These are phyloP conservation scores for Collybiopsis luxurians DNA, from an alignment of 768 basidiomycete species.

Conservation along the genomic window DNA sequence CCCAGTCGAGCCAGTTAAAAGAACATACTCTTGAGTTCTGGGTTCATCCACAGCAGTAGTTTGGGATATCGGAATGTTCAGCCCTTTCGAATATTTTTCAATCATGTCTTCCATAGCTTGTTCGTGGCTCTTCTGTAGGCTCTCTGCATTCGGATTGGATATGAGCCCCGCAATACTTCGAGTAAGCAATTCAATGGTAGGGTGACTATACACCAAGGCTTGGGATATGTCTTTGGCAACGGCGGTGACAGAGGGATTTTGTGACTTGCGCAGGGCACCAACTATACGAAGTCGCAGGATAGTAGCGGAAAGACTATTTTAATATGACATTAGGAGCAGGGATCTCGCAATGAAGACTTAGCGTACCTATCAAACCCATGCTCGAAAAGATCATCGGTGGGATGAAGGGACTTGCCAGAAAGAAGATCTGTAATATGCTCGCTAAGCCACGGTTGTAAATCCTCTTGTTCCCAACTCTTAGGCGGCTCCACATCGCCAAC, in stretches of 20 bases:
- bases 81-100: background rate
- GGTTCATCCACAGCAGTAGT: background rate
- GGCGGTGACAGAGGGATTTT: background rate
- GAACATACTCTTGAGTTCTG: conserved; percentile 19
- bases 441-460: background rate
- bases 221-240: background rate
- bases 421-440: background rate
- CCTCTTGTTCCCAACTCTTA: background rate
- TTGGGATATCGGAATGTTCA: background rate
- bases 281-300: background rate
- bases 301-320: conserved; percentile 11
- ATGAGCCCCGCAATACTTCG: background rate
- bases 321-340: conserved; percentile 25
- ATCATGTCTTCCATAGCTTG: background rate
- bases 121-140: background rate
- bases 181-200: background rate
- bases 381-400: background rate
- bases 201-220: background rate
- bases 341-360: background rate
- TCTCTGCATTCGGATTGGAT: background rate
- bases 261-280: background rate
- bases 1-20: conserved; percentile 39
- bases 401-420: background rate
- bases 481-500: background rate
- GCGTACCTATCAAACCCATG: background rate